Evolutionary conservation across 306 rosid species (phyloP).

Genomic region (Comarum palustre): DNA sequence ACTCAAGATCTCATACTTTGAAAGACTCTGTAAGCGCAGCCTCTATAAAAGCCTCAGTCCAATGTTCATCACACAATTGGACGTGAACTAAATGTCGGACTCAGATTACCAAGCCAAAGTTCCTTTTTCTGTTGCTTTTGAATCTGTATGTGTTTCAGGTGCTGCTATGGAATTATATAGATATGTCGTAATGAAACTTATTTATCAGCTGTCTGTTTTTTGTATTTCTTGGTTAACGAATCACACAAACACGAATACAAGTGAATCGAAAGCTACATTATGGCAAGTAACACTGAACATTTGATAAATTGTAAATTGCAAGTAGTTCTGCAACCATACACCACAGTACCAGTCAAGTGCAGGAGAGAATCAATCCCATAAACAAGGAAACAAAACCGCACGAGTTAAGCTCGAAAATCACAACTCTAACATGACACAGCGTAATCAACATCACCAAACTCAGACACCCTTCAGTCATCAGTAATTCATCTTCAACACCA

Average conservation of each 20-base stretch:
- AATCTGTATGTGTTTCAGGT: background rate
- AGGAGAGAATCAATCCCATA: background rate
- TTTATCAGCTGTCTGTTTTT: background rate
- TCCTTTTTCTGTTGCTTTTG: background rate
- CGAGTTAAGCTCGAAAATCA: background rate
- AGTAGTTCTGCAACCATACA: background rate
- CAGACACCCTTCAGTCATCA: background rate
- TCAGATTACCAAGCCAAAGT: background rate
- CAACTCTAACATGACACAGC: background rate
- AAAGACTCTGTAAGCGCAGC: slow-evolving; percentile 21
- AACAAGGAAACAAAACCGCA: background rate
- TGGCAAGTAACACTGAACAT: background rate
- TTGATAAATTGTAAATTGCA: background rate
- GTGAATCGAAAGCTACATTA: background rate
- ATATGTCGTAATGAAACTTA: background rate
- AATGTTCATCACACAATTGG: background rate
- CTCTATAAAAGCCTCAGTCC: background rate
- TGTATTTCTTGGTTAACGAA: background rate
- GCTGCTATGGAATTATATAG: background rate
- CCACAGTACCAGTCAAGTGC: background rate
- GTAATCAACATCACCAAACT: background rate
- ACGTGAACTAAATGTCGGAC: background rate
- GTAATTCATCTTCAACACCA: background rate
- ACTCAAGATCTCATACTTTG: slow-evolving; percentile 28
- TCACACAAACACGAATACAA: background rate